Conservation (phyloP, 2,329 filamentous ascomycete species). For the Aspergillus flavus region DNA sequence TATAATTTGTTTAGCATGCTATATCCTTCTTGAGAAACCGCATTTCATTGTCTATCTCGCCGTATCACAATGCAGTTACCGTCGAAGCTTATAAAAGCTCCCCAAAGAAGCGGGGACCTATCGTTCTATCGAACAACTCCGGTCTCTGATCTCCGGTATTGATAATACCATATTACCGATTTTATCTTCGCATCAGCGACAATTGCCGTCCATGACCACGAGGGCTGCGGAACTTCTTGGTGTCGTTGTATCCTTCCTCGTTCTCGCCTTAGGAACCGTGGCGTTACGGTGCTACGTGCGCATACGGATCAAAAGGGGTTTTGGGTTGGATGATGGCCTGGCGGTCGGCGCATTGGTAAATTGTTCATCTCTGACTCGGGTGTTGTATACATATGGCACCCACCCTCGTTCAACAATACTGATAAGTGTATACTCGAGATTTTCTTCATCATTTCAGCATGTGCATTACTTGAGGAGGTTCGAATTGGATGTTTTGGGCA, state of each 20-base stretch:
- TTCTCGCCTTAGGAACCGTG: neutral
- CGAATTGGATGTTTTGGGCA: neutral
- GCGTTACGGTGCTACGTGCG: conserved; percentile 9
- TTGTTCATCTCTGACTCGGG: neutral
- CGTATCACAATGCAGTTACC: neutral
- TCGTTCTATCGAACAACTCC: neutral
- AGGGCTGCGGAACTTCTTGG: neutral
- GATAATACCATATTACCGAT: neutral
- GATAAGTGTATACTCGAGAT: neutral
- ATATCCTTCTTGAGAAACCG: neutral
- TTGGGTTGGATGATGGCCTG: conserved; percentile 7
- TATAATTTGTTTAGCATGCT: neutral
- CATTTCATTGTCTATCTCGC: neutral
- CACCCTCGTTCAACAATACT: neutral
- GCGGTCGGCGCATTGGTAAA: conserved; percentile 2
- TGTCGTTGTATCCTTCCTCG: conserved; percentile 1
- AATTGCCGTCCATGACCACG: neutral
- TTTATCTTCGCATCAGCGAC: neutral
- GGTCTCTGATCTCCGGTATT: neutral
- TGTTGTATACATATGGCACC: neutral
- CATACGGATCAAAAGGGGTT: neutral
- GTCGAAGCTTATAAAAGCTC: neutral
- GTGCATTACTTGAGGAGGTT: neutral
- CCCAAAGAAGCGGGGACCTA: neutral
- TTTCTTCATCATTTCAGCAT: neutral